Conservation (phyloP, 2,329 filamentous ascomycete species). For the Chrysosporium queenslandicum region DNA sequence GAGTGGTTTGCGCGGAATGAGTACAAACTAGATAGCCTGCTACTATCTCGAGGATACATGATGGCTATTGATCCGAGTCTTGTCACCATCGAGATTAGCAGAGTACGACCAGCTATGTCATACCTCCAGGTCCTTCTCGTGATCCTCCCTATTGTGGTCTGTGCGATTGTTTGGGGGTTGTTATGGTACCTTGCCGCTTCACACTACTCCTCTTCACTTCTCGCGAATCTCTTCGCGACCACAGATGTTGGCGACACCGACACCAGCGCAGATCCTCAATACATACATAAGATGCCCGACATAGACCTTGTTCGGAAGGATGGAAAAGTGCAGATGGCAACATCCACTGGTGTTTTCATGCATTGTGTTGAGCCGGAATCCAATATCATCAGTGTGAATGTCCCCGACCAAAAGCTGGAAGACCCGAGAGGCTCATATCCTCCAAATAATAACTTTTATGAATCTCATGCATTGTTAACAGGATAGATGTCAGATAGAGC, state of each 20-base stretch:
- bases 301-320: slow-evolving; percentile 13
- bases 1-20: slow-evolving; percentile 13
- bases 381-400: background rate
- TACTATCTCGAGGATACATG: slow-evolving; percentile 14
- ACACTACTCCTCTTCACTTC: slow-evolving; percentile 14
- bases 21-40: slow-evolving; percentile 8
- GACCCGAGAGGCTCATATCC: slow-evolving; percentile 1
- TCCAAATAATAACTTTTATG: slow-evolving; percentile 8
- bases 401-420: background rate
- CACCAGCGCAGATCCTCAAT: slow-evolving; percentile 13
- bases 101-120: slow-evolving; percentile 13
- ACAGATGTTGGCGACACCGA: slow-evolving; percentile 11
- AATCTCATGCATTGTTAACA: slow-evolving; percentile 8
- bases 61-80: slow-evolving; percentile 11
- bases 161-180: slow-evolving; percentile 8
- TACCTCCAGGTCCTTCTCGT: slow-evolving; percentile 14
- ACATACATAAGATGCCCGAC: slow-evolving; percentile 14
- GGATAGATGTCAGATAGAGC: too few species aligned
- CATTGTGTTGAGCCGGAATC: slow-evolving; percentile 1
- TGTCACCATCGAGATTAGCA: slow-evolving; percentile 10
- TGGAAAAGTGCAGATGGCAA: slow-evolving; percentile 11
- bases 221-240: slow-evolving; percentile 15
- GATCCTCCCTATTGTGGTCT: slow-evolving; percentile 11
- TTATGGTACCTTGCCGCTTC: slow-evolving; percentile 9
- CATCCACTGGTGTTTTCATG: slow-evolving; percentile 13